phyloP scores from a whole-genome alignment of 768 basidiomycete species.

The Boletus sp. region DNA sequence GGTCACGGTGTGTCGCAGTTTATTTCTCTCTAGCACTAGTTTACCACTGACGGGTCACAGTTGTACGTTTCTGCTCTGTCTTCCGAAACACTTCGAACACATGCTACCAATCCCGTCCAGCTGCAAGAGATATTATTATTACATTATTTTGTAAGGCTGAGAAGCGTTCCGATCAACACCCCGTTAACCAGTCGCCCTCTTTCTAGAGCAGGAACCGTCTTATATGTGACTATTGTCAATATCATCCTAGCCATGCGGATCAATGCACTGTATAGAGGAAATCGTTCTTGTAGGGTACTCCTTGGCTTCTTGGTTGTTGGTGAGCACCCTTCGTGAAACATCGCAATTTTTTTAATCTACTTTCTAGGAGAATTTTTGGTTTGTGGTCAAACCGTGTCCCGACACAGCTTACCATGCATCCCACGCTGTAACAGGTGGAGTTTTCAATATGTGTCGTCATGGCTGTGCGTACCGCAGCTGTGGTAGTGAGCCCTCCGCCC shows the following conservation, averaged over 20 bases:
- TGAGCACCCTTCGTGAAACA: slow-evolving; percentile 1
- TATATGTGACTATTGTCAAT: slow-evolving; percentile 22
- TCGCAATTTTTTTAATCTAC: neutral
- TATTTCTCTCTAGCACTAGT: neutral
- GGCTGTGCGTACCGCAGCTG: slow-evolving; percentile 12
- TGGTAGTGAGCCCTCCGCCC: slow-evolving; percentile 18
- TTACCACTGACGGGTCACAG: slow-evolving; percentile 4
- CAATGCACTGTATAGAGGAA: slow-evolving; percentile 14
- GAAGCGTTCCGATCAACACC: neutral
- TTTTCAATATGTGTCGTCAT: slow-evolving; percentile 12
- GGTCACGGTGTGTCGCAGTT: slow-evolving; percentile 8
- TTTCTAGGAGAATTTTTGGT: slow-evolving; percentile 20
- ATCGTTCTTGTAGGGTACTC: neutral
- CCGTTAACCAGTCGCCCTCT: neutral
- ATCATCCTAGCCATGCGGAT: slow-evolving; percentile 20
- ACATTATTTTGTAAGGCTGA: slow-evolving; percentile 17
- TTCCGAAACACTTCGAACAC: neutral
- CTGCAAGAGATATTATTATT: slow-evolving; percentile 24
- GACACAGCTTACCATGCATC: neutral
- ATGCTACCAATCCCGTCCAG: neutral
- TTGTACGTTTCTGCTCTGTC: slow-evolving; percentile 13
- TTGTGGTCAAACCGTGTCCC: neutral
- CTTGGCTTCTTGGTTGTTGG: slow-evolving; percentile 17
- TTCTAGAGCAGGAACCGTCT: slow-evolving; percentile 17
- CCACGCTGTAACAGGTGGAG: slow-evolving; percentile 13